A percentile compares a stretch with the other conserved stretches of the same genome.
phyloP scores from a whole-genome alignment of 2,329 filamentous ascomycete genomes.

The Phaeoacremonium minimum region DNA sequence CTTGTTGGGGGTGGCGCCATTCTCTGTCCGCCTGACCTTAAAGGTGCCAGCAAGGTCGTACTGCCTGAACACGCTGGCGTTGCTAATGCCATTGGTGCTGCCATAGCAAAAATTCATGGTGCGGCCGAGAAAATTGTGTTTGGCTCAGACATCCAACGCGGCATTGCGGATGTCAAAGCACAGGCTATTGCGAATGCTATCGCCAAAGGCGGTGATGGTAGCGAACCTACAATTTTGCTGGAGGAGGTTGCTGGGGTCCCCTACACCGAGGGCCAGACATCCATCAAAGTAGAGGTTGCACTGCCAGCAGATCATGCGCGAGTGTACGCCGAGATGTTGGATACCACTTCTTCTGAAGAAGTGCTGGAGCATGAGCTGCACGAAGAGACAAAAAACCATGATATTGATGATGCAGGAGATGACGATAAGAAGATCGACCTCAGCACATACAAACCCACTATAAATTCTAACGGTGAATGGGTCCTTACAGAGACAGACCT shows the following conservation, averaged over 20 bases:
- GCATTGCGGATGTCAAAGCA: conserved; percentile 13
- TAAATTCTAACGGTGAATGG: conserved; percentile 28
- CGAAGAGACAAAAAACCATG: conserved; percentile 21
- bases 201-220: conserved; percentile 12
- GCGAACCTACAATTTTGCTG: conserved; percentile 22
- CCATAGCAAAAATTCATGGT: conserved; percentile 36
- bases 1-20: conserved; percentile 59
- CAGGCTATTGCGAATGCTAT: conserved; percentile 13
- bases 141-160: conserved; percentile 11
- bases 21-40: conserved; percentile 33
- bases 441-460: conserved; percentile 25
- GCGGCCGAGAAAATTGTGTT: conserved; percentile 10
- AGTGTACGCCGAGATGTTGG: conserved; percentile 9
- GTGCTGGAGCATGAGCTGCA: conserved; percentile 8
- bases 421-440: conserved; percentile 22
- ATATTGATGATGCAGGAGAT: conserved; percentile 27
- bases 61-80: conserved; percentile 33
- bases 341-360: not conserved
- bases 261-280: conserved; percentile 17
- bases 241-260: conserved; percentile 36
- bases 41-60: conserved; percentile 30
- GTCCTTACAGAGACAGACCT: conserved; percentile 38
- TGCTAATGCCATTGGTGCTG: conserved; percentile 44
- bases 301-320: not conserved
- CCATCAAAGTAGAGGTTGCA: conserved; percentile 2